Percentiles rank a stretch among this genome's conserved stretches.
Conservation (phyloP, 345 rosid genomes). For the Dipteronia dyeriana region DNA sequence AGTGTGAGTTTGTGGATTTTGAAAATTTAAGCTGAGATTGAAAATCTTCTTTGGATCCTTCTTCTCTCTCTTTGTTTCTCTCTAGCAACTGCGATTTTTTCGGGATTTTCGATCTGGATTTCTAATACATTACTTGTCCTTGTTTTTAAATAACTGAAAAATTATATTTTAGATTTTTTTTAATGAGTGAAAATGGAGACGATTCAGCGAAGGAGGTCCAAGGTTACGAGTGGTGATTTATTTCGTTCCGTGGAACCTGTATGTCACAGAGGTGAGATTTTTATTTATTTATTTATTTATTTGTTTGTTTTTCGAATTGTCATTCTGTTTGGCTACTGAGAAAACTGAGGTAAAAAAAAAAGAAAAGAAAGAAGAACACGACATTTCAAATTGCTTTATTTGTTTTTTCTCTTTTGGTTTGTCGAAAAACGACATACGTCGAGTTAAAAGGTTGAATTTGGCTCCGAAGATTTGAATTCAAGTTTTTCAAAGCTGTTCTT, state of each 20-base stretch:
- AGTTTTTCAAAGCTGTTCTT: background rate
- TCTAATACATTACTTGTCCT: conserved; percentile 16
- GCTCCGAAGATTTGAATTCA: background rate
- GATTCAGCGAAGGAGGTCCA: conserved; percentile 40
- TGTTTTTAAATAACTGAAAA: background rate
- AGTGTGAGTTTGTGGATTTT: conserved; percentile 1
- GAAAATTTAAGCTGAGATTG: background rate
- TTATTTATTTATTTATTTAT: background rate
- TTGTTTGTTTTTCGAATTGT: background rate
- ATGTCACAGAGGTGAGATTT: conserved; percentile 41
- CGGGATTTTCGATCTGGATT: conserved; percentile 39
- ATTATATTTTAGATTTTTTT: background rate
- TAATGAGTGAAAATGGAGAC: conserved; percentile 55
- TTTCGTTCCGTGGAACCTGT: conserved; percentile 21
- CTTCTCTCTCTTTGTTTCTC: conserved; percentile 11
- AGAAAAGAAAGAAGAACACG: background rate
- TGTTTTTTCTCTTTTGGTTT: background rate
- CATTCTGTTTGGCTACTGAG: conserved; percentile 25
- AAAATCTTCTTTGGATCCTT: conserved; percentile 32
- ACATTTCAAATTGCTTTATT: background rate
- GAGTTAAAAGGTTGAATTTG: conserved; percentile 5
- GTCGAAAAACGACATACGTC: background rate
- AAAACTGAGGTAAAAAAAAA: conserved; percentile 15
- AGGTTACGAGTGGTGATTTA: conserved; percentile 32
- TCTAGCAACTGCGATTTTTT: conserved; percentile 16